Base-by-base conservation (phyloP, 2,329 filamentous ascomycete genomes). In the Coccinonectria pachysandricola region DNA sequence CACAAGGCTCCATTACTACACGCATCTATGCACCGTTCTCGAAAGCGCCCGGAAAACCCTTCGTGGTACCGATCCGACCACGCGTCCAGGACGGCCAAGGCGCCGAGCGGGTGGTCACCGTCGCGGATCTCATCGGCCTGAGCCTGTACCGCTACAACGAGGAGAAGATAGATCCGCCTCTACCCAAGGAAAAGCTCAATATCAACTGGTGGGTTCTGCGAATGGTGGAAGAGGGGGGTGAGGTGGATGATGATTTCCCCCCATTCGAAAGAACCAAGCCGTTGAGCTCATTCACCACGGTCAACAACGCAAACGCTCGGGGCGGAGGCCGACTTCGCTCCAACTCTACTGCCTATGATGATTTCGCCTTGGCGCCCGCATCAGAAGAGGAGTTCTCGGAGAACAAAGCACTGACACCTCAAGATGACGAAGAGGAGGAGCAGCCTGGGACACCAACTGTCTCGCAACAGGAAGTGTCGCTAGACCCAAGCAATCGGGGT, bases 181-280 rank as follows among this genome's bases (percentile, higher is more conserved):
- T 91, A 7, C 60, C 73, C 0, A 50, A 59, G 2, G 70, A 76
- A 26, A 82, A 84, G 46, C 62, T 75, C 27, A 84, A 83, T 41
- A 77, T 87, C 41, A 88, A 88, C 46, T 75, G 75, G 61, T 91
- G 81, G 79, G 83, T 76, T 13, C 57, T 92, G 30, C 71, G 82
- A 20, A 86, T 92, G 75, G 81, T 87, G 2, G 76, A 91, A 35
- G 75, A 91, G 47, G 81, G 83, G 30, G 84, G 80, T 24, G 83
- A 91, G 46, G 76, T 88, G 2, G 83, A 92, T 40, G 80, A 85
- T 38, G 84, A 91, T 46, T 91, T 91, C 38, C 81, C 82, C 16
- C 76, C 83, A 0, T 63, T 91, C 20, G 78, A 81, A 31, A 68
- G 83, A 18, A 83, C 72, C 12, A 80, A 79, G 43, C 69, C 76